Base-by-base conservation (phyloP, 306 rosid species). In the Cyamopsis tetragonoloba region DNA sequence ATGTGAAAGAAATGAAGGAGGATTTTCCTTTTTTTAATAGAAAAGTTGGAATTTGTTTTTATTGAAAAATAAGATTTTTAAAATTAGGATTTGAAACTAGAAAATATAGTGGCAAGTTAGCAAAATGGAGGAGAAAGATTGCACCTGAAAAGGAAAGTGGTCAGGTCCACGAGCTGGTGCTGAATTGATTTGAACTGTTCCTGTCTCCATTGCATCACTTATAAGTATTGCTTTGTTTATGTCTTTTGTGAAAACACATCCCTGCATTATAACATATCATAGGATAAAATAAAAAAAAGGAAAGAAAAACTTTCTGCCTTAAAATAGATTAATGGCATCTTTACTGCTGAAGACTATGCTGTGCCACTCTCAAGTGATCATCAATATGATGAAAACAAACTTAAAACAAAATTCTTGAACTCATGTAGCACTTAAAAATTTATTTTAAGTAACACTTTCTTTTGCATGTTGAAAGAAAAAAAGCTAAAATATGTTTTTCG, bases 151-250 rank as follows among this genome's bases (percentile, higher is more conserved):
- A 7, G 96, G 96, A 75, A 91, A 88, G 73, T 87, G 98, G 73
- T 91, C 96, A 0, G 96, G 97, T 41, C 97, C 96, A 1, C 96
- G 89, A 75, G 96, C 96, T 0, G 95, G 96, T 2, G 95, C 95
- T 0, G 97, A 88, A 73, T 91, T 91, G 58, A 91, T 91, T 79
- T 88, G 89, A 80, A 91, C 91, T 0, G 95, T 86, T 64, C 95
- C 95, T 0, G 90, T 86, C 72, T 88, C 97, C 95, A 91, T 86
- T 63, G 96, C 91, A 71, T 91, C 91, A 4, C 95, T 71, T 28
- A 91, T 80, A 81, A 91, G 26, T n/a, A 91, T 88, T 50, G 91
- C 96, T 51, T 86, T 91, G 83, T 91, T 88, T 46, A 88, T 80
- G 77, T 91, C 97, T 42, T 54, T 85, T 26, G 96, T 91, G 77